Conservation (phyloP, 192 early-diverging fungal species). For the Backusella macrospora region DNA sequence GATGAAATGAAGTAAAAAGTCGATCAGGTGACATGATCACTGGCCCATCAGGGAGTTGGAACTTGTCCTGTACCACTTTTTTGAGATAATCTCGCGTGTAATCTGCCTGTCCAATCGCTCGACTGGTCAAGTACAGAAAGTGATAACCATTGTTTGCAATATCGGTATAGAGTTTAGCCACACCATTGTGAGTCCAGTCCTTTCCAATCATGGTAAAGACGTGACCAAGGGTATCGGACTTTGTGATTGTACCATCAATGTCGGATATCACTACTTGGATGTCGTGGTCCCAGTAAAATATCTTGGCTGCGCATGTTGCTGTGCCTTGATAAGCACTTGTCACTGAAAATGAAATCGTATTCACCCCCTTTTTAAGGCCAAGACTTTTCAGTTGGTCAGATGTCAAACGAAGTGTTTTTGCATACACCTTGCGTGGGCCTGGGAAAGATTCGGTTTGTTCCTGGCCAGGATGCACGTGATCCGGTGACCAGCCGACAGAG, state of each 20-base stretch:
- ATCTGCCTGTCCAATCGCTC: slow-evolving; percentile 93
- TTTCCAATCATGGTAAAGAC: slow-evolving; percentile 96
- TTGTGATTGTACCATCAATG: slow-evolving; percentile 99
- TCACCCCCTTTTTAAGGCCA: slow-evolving; percentile 81
- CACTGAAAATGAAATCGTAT: slow-evolving; percentile 90
- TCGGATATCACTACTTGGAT: slow-evolving; percentile 95
- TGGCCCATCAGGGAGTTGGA: slow-evolving; percentile 91
- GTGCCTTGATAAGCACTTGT: slow-evolving; percentile 74
- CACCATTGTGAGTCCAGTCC: slow-evolving; percentile 98
- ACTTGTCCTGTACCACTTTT: slow-evolving; percentile 87
- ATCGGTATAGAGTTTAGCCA: slow-evolving; percentile 96
- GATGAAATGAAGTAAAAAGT: slow-evolving; percentile 89
- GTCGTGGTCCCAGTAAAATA: slow-evolving; percentile 87
- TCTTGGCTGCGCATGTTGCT: slow-evolving; percentile 81
- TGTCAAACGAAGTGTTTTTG: slow-evolving; percentile 91
- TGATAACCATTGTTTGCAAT: slow-evolving; percentile 94
- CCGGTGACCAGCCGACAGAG: slow-evolving; percentile 35
- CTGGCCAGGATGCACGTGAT: slow-evolving; percentile 22
- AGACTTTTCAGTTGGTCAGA: slow-evolving; percentile 90
- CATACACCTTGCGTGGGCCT: slow-evolving; percentile 56
- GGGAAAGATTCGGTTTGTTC: slow-evolving; percentile 12
- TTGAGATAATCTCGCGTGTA: slow-evolving; percentile 91
- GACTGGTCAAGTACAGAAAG: slow-evolving; percentile 92
- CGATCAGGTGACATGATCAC: slow-evolving; percentile 96
- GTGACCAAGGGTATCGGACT: slow-evolving; percentile 96